Evolutionary conservation across 305 asterid species (phyloP).

Genomic region (Fraxinus sp.): DNA sequence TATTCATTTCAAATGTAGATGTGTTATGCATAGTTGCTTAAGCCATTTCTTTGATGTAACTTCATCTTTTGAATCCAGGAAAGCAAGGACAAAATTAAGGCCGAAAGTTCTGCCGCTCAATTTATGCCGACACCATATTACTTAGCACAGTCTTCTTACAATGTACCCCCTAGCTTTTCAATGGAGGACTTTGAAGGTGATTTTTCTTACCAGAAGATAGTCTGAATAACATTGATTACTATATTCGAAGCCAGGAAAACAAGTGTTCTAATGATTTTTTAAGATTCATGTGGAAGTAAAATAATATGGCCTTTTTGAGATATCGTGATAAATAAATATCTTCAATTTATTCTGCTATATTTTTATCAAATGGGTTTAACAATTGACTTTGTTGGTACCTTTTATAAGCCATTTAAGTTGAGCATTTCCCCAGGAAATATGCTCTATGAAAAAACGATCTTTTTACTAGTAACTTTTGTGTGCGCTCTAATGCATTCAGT

Average conservation of each 20-base stretch:
- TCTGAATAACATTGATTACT: background rate
- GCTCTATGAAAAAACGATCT: background rate
- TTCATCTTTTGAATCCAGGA: slow-evolving; percentile 51
- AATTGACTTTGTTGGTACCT: background rate
- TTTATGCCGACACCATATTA: slow-evolving; percentile 47
- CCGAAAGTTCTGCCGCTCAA: slow-evolving; percentile 59
- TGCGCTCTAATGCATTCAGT: slow-evolving; percentile 1
- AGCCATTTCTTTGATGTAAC: slow-evolving; percentile 8
- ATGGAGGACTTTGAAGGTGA: slow-evolving; percentile 91
- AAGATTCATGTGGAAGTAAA: background rate
- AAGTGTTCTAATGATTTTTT: background rate
- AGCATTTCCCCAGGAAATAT: background rate
- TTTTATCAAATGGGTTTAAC: background rate
- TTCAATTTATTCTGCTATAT: background rate
- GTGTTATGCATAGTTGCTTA: background rate
- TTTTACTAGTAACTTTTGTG: slow-evolving; percentile 6
- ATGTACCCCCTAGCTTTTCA: slow-evolving; percentile 61
- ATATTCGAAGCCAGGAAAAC: background rate
- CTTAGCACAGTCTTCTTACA: slow-evolving; percentile 34
- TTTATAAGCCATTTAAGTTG: background rate
- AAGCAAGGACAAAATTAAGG: slow-evolving; percentile 62
- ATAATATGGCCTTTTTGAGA: background rate
- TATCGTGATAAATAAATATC: background rate
- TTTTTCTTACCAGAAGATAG: slow-evolving; percentile 8
- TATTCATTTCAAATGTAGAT: background rate